Evolutionary conservation across 331 rosid genomes (phyloP).

Genomic region (Acacia pycnantha): DNA sequence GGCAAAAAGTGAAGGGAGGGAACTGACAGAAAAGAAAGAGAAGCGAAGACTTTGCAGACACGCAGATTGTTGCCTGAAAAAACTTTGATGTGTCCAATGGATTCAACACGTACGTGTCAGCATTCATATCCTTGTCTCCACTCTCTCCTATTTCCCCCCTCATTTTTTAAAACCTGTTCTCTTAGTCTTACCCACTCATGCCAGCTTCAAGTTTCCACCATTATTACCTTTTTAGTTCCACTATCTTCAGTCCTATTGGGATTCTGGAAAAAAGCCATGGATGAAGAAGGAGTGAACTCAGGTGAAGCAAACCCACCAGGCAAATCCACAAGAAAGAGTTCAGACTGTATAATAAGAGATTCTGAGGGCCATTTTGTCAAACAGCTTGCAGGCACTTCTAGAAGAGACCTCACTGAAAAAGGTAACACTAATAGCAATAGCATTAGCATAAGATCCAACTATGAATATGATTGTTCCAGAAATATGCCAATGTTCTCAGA

Average conservation of each 20-base stretch:
- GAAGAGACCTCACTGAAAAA: constrained; percentile 5
- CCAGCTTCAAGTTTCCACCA: constrained; percentile 7
- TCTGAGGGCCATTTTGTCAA: background rate
- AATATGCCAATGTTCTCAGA: constrained; percentile 4
- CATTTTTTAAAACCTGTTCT: background rate
- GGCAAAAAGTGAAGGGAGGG: background rate
- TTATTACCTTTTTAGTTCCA: background rate
- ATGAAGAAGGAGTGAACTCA: background rate
- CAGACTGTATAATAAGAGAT: background rate
- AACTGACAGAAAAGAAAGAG: background rate
- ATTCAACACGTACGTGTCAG: constrained; percentile 33
- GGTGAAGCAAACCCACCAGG: background rate
- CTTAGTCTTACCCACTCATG: background rate
- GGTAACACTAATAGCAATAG: background rate
- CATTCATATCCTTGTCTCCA: constrained; percentile 12
- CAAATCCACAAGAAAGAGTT: constrained; percentile 22
- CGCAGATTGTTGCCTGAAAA: background rate
- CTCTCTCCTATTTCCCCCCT: background rate
- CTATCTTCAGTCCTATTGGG: constrained; percentile 1
- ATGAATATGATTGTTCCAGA: background rate
- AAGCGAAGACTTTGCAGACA: background rate
- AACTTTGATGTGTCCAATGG: constrained; percentile 35
- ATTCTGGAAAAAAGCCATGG: background rate
- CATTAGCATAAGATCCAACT: background rate
- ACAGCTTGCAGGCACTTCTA: constrained; percentile 14